Evolutionary conservation across 768 basidiomycete genomes (phyloP).

Genomic region (Leccinum incarnatum): DNA sequence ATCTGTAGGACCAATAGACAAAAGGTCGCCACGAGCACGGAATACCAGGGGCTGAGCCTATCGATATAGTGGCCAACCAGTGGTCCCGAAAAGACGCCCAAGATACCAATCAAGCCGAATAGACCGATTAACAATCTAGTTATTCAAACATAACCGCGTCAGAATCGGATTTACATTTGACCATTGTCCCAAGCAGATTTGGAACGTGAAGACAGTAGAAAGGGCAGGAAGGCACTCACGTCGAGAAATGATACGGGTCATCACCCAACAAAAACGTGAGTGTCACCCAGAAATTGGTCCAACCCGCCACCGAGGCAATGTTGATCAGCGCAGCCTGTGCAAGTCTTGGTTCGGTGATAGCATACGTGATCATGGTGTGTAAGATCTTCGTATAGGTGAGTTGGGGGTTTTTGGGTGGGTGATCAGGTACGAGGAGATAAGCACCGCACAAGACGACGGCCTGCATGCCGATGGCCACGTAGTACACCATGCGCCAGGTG

Average conservation of each 20-base stretch:
- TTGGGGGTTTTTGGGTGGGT: constrained; percentile 37
- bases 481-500: constrained; percentile 41
- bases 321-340: constrained; percentile 33
- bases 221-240: constrained; percentile 16
- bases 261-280: constrained; percentile 46
- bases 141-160: neutral
- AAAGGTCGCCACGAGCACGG: constrained; percentile 36
- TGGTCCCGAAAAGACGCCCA: constrained; percentile 34
- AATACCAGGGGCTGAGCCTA: constrained; percentile 41
- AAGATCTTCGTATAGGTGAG: constrained; percentile 37
- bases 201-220: neutral
- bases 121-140: constrained; percentile 39
- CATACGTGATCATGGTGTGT: constrained; percentile 38
- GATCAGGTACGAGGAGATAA: constrained; percentile 40
- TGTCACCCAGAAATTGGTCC: constrained; percentile 38
- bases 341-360: constrained; percentile 42
- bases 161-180: neutral
- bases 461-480: constrained; percentile 39
- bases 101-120: constrained; percentile 46
- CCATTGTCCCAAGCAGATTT: neutral
- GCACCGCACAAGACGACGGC: constrained; percentile 25
- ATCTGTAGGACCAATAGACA: constrained; percentile 27
- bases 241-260: constrained; percentile 38
- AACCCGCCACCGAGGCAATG: constrained; percentile 30
- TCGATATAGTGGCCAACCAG: constrained; percentile 28